Evolutionary conservation across 2,329 filamentous ascomycete species (phyloP).

Genomic region (Drechslera avenae): DNA sequence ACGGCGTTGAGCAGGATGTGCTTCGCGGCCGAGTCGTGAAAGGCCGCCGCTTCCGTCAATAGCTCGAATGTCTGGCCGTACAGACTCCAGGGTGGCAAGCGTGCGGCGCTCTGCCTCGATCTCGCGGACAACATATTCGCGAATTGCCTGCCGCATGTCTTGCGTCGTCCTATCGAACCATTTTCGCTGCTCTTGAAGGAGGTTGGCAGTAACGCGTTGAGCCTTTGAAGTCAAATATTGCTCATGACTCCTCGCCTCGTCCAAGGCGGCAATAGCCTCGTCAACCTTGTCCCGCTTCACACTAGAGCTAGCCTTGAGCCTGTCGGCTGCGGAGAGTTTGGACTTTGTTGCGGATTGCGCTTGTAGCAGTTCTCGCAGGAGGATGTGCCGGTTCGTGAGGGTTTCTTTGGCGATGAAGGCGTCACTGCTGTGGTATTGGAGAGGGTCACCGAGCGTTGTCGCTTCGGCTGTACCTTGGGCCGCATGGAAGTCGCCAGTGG

Average conservation of each 20-base stretch:
- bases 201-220: constrained; percentile 83
- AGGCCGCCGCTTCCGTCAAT: constrained; percentile 92
- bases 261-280: constrained; percentile 88
- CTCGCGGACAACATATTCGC: constrained; percentile 91
- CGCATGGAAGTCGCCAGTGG: constrained; percentile 91
- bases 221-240: constrained; percentile 83
- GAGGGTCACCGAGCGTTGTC: constrained; percentile 88
- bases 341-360: constrained; percentile 84
- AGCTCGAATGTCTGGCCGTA: constrained; percentile 87
- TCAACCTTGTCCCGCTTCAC: constrained; percentile 96
- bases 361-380: constrained; percentile 89
- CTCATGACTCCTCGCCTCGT: constrained; percentile 85
- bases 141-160: constrained; percentile 82
- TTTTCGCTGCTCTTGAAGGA: constrained; percentile 83
- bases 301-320: constrained; percentile 82
- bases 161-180: constrained; percentile 88
- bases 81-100: constrained; percentile 88
- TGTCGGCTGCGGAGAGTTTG: constrained; percentile 83
- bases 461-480: constrained; percentile 96
- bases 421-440: constrained; percentile 93
- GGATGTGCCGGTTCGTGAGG: constrained; percentile 94
- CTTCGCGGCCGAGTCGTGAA: constrained; percentile 84
- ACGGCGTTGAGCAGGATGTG: constrained; percentile 76
- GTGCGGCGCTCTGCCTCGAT: constrained; percentile 95
- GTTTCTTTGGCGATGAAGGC: constrained; percentile 98